Percentiles rank a stretch among this genome's conserved stretches.
phyloP scores from a whole-genome alignment of 139 green algal species.

The Micractinium sp. region DNA sequence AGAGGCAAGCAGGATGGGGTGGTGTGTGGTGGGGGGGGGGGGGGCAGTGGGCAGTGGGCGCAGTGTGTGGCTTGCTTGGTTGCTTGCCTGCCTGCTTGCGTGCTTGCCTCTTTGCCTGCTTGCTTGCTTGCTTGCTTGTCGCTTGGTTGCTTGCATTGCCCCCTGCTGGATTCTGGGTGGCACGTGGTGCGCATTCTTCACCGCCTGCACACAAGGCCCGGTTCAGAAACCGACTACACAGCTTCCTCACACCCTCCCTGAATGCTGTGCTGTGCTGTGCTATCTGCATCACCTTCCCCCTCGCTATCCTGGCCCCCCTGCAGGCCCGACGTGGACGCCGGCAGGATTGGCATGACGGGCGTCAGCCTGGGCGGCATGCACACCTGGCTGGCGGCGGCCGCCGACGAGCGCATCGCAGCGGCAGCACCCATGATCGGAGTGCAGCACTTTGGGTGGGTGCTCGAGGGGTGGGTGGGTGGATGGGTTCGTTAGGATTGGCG shows the following conservation, averaged over 20 bases:
- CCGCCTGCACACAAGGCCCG: background rate
- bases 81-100: background rate
- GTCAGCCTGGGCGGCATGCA: slow-evolving; percentile 76
- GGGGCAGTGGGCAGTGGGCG: background rate
- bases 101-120: too few species aligned
- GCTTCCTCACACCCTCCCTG: too few species aligned
- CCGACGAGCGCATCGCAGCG: slow-evolving; percentile 62
- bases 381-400: slow-evolving; percentile 64
- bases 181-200: background rate
- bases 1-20: background rate
- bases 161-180: too few species aligned
- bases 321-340: slow-evolving; percentile 67
- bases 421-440: slow-evolving; percentile 74
- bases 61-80: background rate
- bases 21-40: background rate
- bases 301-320: too few species aligned
- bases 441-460: slow-evolving; percentile 63
- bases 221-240: too few species aligned
- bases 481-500: too few species aligned
- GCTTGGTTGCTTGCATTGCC: too few species aligned
- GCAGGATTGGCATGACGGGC: slow-evolving; percentile 69
- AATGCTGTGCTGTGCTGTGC: too few species aligned
- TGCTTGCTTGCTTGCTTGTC: background rate
- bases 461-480: background rate
- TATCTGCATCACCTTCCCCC: background rate